These are phyloP conservation scores for Elongisporangium undulatum DNA, from an alignment of 352 stramenopile genomes.

Conservation along the genomic window DNA sequence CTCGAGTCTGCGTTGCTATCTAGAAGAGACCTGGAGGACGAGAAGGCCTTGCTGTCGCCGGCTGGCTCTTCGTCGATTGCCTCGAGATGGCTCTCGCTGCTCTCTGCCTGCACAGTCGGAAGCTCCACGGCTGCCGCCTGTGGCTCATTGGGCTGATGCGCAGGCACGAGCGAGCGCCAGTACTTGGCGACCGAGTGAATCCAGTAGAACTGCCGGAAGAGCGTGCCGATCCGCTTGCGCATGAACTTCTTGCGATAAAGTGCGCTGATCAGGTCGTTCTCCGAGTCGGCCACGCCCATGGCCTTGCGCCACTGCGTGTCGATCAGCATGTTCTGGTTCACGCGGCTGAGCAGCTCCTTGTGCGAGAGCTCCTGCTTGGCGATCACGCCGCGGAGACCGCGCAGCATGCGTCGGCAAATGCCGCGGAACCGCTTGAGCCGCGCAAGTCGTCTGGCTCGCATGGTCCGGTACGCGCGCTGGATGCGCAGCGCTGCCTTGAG, in stretches of 20 bases:
- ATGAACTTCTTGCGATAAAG: constrained; percentile 65
- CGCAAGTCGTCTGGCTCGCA: constrained; percentile 20
- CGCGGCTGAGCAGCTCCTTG: constrained; percentile 44
- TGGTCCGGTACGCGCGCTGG: constrained; percentile 38
- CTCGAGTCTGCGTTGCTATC: constrained; percentile 13
- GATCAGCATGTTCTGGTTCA: constrained; percentile 60
- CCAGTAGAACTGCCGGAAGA: constrained; percentile 26
- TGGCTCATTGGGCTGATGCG: not conserved
- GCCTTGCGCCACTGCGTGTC: constrained; percentile 60
- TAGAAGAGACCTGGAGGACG: too few species aligned
- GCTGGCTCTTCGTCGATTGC: constrained; percentile 1
- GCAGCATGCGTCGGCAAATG: constrained; percentile 41
- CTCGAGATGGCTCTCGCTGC: constrained; percentile 1
- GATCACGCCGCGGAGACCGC: constrained; percentile 38
- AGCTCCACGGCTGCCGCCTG: not conserved
- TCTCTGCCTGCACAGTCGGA: not conserved
- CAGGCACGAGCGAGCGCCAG: constrained; percentile 27
- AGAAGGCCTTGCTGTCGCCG: not conserved
- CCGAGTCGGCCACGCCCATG: constrained; percentile 54
- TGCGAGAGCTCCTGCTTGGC: constrained; percentile 36
- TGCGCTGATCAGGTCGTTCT: constrained; percentile 46
- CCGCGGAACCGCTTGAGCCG: constrained; percentile 28
- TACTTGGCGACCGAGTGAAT: constrained; percentile 25
- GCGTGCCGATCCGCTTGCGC: constrained; percentile 22
- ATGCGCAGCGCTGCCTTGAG: constrained; percentile 39